These are phyloP conservation scores for Arthrinium phaeospermum DNA, from an alignment of 2,329 filamentous ascomycete genomes.

Conservation along the genomic window DNA sequence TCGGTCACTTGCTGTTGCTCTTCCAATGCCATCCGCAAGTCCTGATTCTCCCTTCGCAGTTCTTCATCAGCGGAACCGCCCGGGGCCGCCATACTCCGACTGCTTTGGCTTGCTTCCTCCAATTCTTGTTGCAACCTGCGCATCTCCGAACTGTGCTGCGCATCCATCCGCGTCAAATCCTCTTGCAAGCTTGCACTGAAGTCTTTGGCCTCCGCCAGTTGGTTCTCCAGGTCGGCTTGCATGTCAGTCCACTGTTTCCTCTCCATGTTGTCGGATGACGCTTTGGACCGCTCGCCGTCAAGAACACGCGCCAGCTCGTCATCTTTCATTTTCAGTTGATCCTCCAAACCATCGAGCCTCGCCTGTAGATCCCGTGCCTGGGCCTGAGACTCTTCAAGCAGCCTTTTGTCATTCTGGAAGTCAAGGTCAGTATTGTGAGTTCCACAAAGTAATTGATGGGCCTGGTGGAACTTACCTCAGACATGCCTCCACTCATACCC, in stretches of 20 bases:
- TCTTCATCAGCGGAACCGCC: constrained; percentile 53
- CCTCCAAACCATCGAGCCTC: constrained; percentile 75
- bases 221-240: constrained; percentile 71
- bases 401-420: constrained; percentile 67
- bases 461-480: constrained; percentile 42
- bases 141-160: constrained; percentile 69
- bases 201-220: constrained; percentile 74
- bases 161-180: constrained; percentile 76
- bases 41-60: constrained; percentile 71
- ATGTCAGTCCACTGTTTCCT: constrained; percentile 75
- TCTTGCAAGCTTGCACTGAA: constrained; percentile 81
- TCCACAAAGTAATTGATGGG: background rate
- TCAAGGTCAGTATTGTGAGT: constrained; percentile 25
- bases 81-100: constrained; percentile 25
- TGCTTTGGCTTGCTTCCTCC: constrained; percentile 53
- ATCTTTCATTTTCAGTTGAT: constrained; percentile 72
- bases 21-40: constrained; percentile 66
- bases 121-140: constrained; percentile 69
- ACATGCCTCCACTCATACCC: constrained; percentile 37
- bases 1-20: constrained; percentile 85
- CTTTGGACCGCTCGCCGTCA: constrained; percentile 62
- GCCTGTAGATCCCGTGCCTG: constrained; percentile 78
- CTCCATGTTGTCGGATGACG: constrained; percentile 61
- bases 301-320: constrained; percentile 67
- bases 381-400: constrained; percentile 79